Evolutionary conservation across 441 rosid species (phyloP), one percentile per base, ranked within the genome.

Genomic region (Biscutella laevigata): DNA sequence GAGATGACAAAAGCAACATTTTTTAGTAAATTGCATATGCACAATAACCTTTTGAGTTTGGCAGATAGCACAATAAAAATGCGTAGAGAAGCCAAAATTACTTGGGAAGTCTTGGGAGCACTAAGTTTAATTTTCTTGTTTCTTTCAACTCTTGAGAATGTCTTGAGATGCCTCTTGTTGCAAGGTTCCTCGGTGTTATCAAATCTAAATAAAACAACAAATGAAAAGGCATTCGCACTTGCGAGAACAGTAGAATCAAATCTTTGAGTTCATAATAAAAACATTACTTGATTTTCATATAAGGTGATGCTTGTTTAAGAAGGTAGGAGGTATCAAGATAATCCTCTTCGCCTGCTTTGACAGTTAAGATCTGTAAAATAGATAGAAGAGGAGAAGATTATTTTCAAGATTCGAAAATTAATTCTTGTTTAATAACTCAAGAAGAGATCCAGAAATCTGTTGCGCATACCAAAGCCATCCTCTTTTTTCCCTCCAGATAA

Each of bases 241-340:
- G 42, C 10, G 11, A 35, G 35, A 40, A 30, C 39, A 32, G 35
- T 69, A 43, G 51, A 36, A 54, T 64, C 57, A 8, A 17, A 17
- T 53, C 30, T 47, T 53, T 11, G n/a, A 21, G 51, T 54, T 64
- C 15, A 58, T 34, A 7, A 9, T 4, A 38, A 33, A 35, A 67
- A 16, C 11, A 55, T 24, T 77, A 87, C 98, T 84, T 78, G 70
- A 90, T 87, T 62, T 81, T 80, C 88, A 76, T 90, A 16, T 61
- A 90, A 10, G 96, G 98, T n/a, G 95, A 83, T 44, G 95, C 94
- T 67, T 90, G 96, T 77, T 82, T 75, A 42, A 90, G 54, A 36
- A 90, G 74, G 64, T 78, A 77, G 11, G 83, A 71, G 9, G 92
- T 70, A 66, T 84, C 96, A 22, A 76, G 77, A 71, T 81, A 90